These are phyloP conservation scores for Curvularia hawaiiensis DNA, from an alignment of 2,329 filamentous ascomycete species.

Conservation along the genomic window DNA sequence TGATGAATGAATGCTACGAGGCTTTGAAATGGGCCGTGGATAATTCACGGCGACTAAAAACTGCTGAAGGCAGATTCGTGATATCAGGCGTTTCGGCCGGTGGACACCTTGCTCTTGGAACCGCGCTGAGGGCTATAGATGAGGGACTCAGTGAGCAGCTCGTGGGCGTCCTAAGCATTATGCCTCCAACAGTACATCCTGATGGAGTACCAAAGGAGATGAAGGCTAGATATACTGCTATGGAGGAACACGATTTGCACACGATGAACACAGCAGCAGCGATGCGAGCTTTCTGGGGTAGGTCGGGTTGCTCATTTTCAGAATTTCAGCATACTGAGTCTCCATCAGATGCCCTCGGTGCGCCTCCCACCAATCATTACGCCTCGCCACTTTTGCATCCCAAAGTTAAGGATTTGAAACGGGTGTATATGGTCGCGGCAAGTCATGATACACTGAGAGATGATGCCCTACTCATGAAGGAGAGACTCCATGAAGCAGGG, in stretches of 20 bases:
- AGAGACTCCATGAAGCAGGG: conserved; percentile 34
- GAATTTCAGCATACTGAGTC: neutral
- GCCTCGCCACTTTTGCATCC: conserved; percentile 40
- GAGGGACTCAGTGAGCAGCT: conserved; percentile 40
- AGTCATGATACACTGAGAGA: conserved; percentile 45
- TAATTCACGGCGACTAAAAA: conserved; percentile 32
- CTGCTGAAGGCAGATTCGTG: conserved; percentile 38
- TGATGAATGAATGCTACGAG: conserved; percentile 46
- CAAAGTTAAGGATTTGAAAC: conserved; percentile 37
- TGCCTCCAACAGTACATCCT: conserved; percentile 47
- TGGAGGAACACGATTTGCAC: conserved; percentile 44
- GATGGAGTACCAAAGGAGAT: conserved; percentile 46
- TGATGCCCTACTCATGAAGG: conserved; percentile 42
- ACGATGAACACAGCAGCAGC: conserved; percentile 45
- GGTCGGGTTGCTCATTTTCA: neutral
- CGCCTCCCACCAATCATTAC: conserved; percentile 39
- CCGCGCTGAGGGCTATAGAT: conserved; percentile 48
- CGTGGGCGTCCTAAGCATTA: conserved; percentile 47
- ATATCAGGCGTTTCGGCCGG: conserved; percentile 49
- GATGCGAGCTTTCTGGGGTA: conserved; percentile 44
- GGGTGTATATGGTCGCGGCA: conserved; percentile 40
- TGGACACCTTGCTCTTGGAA: conserved; percentile 45
- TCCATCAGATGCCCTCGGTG: conserved; percentile 29
- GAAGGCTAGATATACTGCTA: conserved; percentile 42
- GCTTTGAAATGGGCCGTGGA: conserved; percentile 40